Evolutionary conservation across 129 eudicot genomes (phyloP).

Genomic region (Centella asiatica): DNA sequence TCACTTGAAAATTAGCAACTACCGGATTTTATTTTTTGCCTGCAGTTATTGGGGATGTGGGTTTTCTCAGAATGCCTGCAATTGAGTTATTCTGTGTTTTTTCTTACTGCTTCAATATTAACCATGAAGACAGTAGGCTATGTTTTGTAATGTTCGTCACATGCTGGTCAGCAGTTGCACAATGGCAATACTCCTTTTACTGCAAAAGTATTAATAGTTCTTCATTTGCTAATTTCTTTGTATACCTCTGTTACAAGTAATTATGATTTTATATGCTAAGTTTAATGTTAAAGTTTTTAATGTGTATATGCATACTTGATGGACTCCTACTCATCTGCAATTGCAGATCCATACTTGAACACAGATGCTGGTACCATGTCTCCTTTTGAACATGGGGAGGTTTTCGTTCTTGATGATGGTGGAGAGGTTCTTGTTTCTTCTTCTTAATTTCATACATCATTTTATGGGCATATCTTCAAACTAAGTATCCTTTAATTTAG

Average conservation of each 20-base stretch:
- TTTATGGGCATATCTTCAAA: neutral
- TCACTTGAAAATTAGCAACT: too few species aligned
- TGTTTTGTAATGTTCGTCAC: neutral
- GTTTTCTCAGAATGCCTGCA: neutral
- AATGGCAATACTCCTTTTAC: neutral
- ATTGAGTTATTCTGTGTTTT: too few species aligned
- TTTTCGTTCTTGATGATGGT: constrained; percentile 92
- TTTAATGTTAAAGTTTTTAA: neutral
- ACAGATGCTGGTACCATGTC: constrained; percentile 98
- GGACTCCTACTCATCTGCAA: too few species aligned
- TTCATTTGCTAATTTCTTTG: neutral
- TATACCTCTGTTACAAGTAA: neutral
- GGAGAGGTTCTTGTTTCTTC: constrained; percentile 62
- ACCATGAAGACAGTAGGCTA: neutral
- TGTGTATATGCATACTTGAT: too few species aligned
- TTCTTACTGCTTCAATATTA: neutral
- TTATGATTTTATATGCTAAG: too few species aligned
- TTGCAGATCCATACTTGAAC: constrained; percentile 87
- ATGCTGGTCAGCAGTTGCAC: neutral
- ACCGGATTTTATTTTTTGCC: too few species aligned
- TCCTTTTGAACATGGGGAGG: constrained; percentile 96
- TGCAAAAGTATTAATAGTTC: neutral
- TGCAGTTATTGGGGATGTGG: neutral
- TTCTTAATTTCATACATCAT: neutral
- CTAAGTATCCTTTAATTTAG: neutral